These are phyloP conservation scores for Diaporthe aspalathi DNA, from an alignment of 2,329 filamentous ascomycete genomes.

Conservation along the genomic window DNA sequence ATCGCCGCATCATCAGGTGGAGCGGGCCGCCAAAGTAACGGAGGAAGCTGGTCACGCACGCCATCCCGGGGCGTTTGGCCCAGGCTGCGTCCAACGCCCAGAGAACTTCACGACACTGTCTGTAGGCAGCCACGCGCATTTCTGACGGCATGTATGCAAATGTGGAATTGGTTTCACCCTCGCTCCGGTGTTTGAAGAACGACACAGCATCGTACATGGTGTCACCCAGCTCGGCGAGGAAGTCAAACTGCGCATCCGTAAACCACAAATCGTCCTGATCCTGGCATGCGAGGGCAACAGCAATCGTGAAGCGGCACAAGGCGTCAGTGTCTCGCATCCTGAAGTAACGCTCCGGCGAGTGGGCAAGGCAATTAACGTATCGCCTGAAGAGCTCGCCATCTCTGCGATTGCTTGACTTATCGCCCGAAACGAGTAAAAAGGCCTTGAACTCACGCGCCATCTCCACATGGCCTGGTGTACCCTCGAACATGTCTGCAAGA, in stretches of 20 bases:
- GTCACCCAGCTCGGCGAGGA: constrained; percentile 3
- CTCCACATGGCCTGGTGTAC: not conserved
- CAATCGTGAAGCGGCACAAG: not conserved
- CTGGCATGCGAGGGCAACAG: constrained; percentile 6
- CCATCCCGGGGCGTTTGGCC: not conserved
- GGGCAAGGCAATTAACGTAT: not conserved
- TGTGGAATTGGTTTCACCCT: not conserved
- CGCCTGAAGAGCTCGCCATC: constrained; percentile 2
- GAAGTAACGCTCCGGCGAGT: not conserved
- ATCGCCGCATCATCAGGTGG: not conserved
- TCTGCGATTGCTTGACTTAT: not conserved
- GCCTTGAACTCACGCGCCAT: constrained; percentile 3
- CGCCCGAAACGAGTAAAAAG: not conserved
- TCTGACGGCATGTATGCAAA: constrained; percentile 4
- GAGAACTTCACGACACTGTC: constrained; percentile 2
- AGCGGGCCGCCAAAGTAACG: not conserved
- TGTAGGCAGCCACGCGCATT: not conserved
- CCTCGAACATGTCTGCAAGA: constrained; percentile 9
- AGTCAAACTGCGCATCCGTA: not conserved
- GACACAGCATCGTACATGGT: constrained; percentile 11
- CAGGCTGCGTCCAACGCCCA: constrained; percentile 1
- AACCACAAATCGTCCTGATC: not conserved
- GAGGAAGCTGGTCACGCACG: not conserved
- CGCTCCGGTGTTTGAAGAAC: not conserved
- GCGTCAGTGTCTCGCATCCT: constrained; percentile 5